phyloP scores from a whole-genome alignment of 106 monocot species.

The Hemerocallis citrina region DNA sequence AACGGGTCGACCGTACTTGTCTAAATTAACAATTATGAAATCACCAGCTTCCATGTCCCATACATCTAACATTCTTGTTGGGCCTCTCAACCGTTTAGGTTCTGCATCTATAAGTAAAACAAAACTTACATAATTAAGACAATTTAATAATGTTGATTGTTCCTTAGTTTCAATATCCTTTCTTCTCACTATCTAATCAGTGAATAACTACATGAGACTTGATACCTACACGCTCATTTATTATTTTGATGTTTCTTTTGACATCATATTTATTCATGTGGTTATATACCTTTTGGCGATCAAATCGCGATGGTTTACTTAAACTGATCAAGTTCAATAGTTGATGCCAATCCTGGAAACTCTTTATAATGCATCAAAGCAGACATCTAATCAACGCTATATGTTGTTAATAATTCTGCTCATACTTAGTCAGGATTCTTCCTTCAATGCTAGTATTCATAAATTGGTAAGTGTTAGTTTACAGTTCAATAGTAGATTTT shows the following conservation, averaged over 20 bases:
- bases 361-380: slow-evolving; percentile 86
- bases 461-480: slow-evolving; percentile 56
- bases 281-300: not conserved
- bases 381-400: slow-evolving; percentile 92
- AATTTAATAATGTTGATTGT: too few relatives aligned
- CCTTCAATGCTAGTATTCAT: slow-evolving; percentile 96
- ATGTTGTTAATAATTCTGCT: slow-evolving; percentile 92
- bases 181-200: too few relatives aligned
- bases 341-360: slow-evolving; percentile 92
- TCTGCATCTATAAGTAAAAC: too few relatives aligned
- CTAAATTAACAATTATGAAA: too few relatives aligned
- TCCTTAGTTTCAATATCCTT: too few relatives aligned
- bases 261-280: slow-evolving; percentile 5
- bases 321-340: slow-evolving; percentile 23
- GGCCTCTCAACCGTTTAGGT: too few relatives aligned
- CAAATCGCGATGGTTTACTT: not conserved
- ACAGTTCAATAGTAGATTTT: not conserved
- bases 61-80: too few relatives aligned
- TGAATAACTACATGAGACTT: too few relatives aligned
- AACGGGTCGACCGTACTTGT: too few relatives aligned
- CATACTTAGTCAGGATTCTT: slow-evolving; percentile 97
- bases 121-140: too few relatives aligned
- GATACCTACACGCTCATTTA: too few relatives aligned
- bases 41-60: too few relatives aligned
- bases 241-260: slow-evolving; percentile 5